Conservation (phyloP, 768 basidiomycete genomes). For the Kwoniella shandongensis region DNA sequence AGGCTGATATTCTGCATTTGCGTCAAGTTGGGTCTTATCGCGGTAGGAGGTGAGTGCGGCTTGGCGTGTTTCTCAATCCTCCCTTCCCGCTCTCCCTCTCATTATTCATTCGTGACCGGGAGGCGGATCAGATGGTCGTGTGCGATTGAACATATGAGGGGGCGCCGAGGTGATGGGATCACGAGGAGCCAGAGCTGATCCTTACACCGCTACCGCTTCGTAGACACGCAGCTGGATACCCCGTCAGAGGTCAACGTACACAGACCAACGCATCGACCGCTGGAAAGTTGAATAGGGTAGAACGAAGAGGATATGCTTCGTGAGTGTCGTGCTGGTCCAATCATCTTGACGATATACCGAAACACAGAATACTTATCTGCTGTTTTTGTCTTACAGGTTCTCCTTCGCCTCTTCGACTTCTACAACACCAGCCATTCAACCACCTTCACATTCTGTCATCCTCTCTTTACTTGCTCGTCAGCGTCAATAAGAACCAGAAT, state of each 20-base stretch:
- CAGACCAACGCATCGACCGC: constrained; percentile 88
- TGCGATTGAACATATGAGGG: background rate
- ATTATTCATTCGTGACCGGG: too few species aligned
- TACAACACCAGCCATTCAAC: constrained; percentile 2
- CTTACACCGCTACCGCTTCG: too few species aligned
- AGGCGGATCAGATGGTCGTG: too few species aligned
- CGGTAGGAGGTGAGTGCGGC: constrained; percentile 63
- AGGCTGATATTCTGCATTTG: constrained; percentile 90
- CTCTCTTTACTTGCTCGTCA: background rate
- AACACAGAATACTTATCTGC: background rate
- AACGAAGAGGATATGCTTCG: constrained; percentile 59
- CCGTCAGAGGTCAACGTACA: constrained; percentile 92
- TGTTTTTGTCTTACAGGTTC: background rate
- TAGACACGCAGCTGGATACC: constrained; percentile 81
- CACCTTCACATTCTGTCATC: constrained; percentile 1
- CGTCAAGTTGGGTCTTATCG: constrained; percentile 91
- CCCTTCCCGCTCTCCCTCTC: background rate
- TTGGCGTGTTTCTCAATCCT: background rate
- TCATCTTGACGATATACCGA: background rate
- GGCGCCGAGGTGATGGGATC: too few species aligned
- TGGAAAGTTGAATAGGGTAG: constrained; percentile 81
- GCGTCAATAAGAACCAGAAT: constrained; percentile 8
- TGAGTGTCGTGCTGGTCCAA: too few species aligned
- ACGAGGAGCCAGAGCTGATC: too few species aligned
- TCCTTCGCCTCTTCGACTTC: background rate